A percentile compares a stretch with the other conserved stretches of the same genome.
Conservation (phyloP, 108 stramenopile genomes). For the Nannochloropsis granulata region DNA sequence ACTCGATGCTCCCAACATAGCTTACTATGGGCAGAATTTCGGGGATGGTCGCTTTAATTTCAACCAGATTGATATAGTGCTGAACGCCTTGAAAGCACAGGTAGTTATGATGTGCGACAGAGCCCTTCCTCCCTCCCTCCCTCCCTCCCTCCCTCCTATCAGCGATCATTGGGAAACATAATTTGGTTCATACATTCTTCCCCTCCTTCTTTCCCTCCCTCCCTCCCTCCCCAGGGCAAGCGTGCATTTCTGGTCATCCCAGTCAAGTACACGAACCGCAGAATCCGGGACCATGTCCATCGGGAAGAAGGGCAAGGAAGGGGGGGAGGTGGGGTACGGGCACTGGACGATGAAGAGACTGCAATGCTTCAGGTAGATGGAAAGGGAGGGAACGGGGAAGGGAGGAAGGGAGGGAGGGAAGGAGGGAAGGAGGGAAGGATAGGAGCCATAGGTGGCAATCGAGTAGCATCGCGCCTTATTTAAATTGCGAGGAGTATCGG, state of each 20-base stretch:
- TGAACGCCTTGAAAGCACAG: not conserved
- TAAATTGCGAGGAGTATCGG: too few species aligned
- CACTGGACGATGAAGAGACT: not conserved
- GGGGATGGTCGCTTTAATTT: not conserved
- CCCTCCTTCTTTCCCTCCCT: not conserved
- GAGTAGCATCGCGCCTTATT: too few species aligned
- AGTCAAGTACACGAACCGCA: not conserved
- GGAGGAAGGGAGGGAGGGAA: not conserved
- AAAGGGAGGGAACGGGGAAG: not conserved
- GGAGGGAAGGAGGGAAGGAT: not conserved
- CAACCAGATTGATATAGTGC: not conserved
- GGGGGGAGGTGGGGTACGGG: not conserved
- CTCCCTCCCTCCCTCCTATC: not conserved
- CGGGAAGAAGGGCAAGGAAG: not conserved
- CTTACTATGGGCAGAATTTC: not conserved
- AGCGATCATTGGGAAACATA: not conserved
- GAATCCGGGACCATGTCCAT: not conserved
- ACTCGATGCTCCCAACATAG: not conserved
- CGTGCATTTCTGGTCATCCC: not conserved
- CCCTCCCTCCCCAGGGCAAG: not conserved
- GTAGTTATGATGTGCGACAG: not conserved
- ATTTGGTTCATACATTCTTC: not conserved
- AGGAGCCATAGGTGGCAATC: not conserved
- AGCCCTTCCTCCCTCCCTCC: not conserved
- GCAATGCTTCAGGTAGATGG: not conserved